Conservation (phyloP, 345 rosid genomes). For the Camelina hispida region DNA sequence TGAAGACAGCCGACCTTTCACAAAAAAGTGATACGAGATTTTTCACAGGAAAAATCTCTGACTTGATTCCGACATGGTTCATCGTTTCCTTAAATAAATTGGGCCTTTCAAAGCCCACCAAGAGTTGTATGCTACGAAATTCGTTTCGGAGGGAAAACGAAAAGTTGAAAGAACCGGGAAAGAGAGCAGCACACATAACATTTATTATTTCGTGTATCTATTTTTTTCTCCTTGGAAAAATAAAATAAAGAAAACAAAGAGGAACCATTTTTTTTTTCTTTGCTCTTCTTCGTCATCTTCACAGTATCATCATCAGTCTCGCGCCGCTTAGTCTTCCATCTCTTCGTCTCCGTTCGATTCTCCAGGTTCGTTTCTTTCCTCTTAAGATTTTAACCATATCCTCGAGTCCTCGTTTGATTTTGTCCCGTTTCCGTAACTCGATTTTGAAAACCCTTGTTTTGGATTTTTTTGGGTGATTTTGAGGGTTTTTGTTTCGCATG, state of each 20-base stretch:
- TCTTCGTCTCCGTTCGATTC: neutral
- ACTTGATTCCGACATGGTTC: neutral
- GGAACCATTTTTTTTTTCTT: too few relatives aligned
- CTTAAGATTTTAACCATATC: neutral
- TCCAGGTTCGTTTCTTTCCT: neutral
- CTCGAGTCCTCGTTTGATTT: neutral
- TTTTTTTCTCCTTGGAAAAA: neutral
- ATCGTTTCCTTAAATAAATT: neutral
- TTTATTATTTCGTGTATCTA: neutral
- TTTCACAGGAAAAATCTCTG: neutral
- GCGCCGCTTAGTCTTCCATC: constrained; percentile 2
- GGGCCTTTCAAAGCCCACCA: constrained; percentile 17
- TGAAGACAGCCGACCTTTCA: neutral
- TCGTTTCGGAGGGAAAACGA: constrained; percentile 35
- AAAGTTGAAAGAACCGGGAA: constrained; percentile 23
- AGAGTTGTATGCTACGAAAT: too few relatives aligned
- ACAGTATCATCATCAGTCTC: neutral
- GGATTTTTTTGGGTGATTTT: neutral
- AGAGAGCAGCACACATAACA: neutral
- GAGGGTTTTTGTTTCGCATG: constrained; percentile 2
- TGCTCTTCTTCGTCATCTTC: neutral
- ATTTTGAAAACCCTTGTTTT: neutral
- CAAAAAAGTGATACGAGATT: neutral
- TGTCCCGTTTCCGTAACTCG: neutral
- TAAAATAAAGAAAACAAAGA: neutral